A percentile compares a stretch with the other conserved stretches of the same genome.
Conservation (phyloP, 305 asterid genomes). For the Caryopteris hybrid region DNA sequence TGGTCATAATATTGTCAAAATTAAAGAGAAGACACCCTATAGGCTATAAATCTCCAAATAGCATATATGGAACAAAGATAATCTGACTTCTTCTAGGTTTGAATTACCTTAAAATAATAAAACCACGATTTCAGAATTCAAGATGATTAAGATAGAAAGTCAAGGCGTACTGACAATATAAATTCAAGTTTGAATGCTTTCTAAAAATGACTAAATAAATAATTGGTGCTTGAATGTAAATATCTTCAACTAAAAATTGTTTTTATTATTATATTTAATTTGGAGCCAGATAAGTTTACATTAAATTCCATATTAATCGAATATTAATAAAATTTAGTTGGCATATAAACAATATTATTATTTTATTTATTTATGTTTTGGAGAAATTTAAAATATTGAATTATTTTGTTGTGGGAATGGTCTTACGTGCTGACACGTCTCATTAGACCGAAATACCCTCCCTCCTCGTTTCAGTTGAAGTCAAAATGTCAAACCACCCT, state of each 20-base stretch:
- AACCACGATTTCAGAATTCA: neutral
- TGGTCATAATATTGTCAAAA: neutral
- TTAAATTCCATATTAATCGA: too few species aligned
- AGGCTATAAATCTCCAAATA: neutral
- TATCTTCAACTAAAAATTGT: neutral
- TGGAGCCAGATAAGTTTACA: neutral
- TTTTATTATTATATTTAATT: neutral
- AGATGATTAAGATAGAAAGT: neutral
- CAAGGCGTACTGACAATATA: neutral
- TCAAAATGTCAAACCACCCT: constrained; percentile 21
- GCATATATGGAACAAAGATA: too few species aligned
- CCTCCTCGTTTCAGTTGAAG: neutral
- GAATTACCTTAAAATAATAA: neutral
- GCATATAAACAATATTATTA: too few species aligned
- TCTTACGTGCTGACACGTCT: constrained; percentile 1
- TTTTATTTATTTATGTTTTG: too few species aligned
- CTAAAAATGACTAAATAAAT: neutral
- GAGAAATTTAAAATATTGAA: too few species aligned
- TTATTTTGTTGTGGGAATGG: neutral
- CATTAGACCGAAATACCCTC: neutral
- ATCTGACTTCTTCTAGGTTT: neutral
- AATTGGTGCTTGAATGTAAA: neutral
- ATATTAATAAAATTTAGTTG: too few species aligned
- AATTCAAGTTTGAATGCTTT: neutral
- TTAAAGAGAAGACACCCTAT: neutral